Evolutionary conservation across 164 flowering plant species (phyloP).

Genomic region (Magnolia kwangsiensis): DNA sequence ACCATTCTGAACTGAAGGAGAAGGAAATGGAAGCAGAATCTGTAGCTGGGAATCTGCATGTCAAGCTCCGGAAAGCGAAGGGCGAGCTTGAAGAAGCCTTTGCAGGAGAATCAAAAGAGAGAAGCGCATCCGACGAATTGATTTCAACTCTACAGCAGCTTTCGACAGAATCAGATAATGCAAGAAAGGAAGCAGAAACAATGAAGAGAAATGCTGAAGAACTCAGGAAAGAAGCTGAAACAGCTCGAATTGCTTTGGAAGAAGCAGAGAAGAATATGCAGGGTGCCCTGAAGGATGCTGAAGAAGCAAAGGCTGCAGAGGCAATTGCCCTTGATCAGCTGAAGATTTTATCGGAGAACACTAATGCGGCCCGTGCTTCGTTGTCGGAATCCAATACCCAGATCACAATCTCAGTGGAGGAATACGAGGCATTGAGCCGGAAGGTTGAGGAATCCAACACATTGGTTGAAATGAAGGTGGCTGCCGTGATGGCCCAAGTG

Average conservation of each 20-base stretch:
- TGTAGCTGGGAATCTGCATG: constrained; percentile 65
- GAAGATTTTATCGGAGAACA: constrained; percentile 55
- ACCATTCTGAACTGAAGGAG: constrained; percentile 65
- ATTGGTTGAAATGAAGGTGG: constrained; percentile 82
- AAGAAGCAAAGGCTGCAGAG: constrained; percentile 84
- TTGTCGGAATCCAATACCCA: constrained; percentile 63
- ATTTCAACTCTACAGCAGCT: constrained; percentile 55
- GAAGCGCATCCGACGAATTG: constrained; percentile 66
- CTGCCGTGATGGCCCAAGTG: constrained; percentile 85
- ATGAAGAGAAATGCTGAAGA: constrained; percentile 60
- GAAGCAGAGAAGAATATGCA: constrained; percentile 61
- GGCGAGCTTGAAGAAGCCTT: constrained; percentile 69
- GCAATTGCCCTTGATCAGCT: constrained; percentile 58
- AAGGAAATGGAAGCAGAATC: constrained; percentile 83
- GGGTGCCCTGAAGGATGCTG: constrained; percentile 63
- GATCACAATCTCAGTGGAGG: constrained; percentile 71
- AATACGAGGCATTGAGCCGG: constrained; percentile 62
- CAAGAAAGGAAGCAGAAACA: constrained; percentile 54
- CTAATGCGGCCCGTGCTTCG: constrained; percentile 64
- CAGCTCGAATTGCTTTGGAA: constrained; percentile 36
- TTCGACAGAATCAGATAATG: constrained; percentile 52
- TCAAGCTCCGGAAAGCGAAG: constrained; percentile 62
- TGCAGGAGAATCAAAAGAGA: constrained; percentile 50
- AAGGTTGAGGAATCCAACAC: constrained; percentile 72
- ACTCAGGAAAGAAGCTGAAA: constrained; percentile 59